These are phyloP conservation scores for Reutealis trisperma DNA, from an alignment of 345 rosid species.

Conservation along the genomic window DNA sequence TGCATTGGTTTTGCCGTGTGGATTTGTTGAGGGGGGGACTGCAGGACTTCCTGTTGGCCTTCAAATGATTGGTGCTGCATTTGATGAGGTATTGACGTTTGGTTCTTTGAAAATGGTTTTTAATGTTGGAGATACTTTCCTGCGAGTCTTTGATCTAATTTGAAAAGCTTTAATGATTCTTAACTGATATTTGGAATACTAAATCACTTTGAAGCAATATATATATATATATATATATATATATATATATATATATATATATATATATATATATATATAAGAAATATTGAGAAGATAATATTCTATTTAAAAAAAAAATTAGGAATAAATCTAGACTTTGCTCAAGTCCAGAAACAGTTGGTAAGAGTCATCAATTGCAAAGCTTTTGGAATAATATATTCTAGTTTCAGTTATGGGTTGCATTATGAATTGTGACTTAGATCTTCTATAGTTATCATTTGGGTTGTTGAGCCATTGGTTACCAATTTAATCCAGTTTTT, in stretches of 20 bases:
- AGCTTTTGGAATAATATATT: not conserved
- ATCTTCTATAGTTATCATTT: not conserved
- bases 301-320: too few relatives aligned
- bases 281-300: too few relatives aligned
- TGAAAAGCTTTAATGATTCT: not conserved
- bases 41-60: slow-evolving; percentile 85
- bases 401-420: not conserved
- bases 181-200: not conserved
- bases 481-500: not conserved
- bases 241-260: too few relatives aligned
- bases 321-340: too few relatives aligned
- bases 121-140: not conserved
- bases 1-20: slow-evolving; percentile 89
- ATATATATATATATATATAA: too few relatives aligned
- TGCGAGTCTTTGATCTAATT: not conserved
- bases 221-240: too few relatives aligned
- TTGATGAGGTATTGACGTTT: slow-evolving; percentile 65
- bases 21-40: slow-evolving; percentile 76
- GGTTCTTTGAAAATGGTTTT: not conserved
- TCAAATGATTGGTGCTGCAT: slow-evolving; percentile 90
- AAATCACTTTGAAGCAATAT: not conserved
- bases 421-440: not conserved
- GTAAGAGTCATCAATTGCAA: too few relatives aligned
- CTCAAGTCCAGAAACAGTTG: too few relatives aligned
- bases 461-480: not conserved